Conservation (phyloP, 2,329 filamentous ascomycete genomes). For the Penicillium sp. region DNA sequence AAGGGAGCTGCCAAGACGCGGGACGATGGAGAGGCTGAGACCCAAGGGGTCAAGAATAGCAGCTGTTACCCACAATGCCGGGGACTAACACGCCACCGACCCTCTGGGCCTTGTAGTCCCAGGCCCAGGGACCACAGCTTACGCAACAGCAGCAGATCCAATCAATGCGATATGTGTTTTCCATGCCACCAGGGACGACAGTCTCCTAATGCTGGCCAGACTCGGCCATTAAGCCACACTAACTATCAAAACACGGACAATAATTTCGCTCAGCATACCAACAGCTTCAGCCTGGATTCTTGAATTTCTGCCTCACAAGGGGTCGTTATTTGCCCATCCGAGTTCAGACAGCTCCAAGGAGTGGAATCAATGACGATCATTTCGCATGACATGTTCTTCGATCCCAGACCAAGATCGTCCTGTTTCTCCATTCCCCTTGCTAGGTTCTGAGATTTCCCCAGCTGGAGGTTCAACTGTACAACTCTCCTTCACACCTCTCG, state of each 20-base stretch:
- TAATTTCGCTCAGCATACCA: slow-evolving; percentile 2
- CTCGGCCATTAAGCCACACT: slow-evolving; percentile 13
- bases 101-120: slow-evolving; percentile 16
- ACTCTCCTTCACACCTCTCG: background rate
- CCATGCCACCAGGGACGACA: slow-evolving; percentile 11
- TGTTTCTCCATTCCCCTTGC: slow-evolving; percentile 1
- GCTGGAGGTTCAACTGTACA: background rate
- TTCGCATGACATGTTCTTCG: slow-evolving; percentile 1
- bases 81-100: slow-evolving; percentile 7
- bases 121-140: slow-evolving; percentile 28
- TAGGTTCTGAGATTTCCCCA: background rate
- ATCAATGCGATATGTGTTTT: slow-evolving; percentile 1
- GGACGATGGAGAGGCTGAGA: slow-evolving; percentile 17
- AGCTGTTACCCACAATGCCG: slow-evolving; percentile 13
- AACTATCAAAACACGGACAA: slow-evolving; percentile 2
- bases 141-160: slow-evolving; percentile 26
- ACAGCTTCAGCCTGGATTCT: background rate
- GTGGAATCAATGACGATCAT: slow-evolving; percentile 15
- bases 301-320: background rate
- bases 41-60: slow-evolving; percentile 27
- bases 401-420: slow-evolving; percentile 1
- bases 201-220: slow-evolving; percentile 15
- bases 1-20: slow-evolving; percentile 22
- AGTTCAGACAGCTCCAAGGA: background rate
- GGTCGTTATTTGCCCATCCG: background rate